Percentiles rank a stretch among this genome's conserved stretches.
Evolutionary conservation across 768 basidiomycete genomes (phyloP).

Genomic region (Boletales sp.): DNA sequence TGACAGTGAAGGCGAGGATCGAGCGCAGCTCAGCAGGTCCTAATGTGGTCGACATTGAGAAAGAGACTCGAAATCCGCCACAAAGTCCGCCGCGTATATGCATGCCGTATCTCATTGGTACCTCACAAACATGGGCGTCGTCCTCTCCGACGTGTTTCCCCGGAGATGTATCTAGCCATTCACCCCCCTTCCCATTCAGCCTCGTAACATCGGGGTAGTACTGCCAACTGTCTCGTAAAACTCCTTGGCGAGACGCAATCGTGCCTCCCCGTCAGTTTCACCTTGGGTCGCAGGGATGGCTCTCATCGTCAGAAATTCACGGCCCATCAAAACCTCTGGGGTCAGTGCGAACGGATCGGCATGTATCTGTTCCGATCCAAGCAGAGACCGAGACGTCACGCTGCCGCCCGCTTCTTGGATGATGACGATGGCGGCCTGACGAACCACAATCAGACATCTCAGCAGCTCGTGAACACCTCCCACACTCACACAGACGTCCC

Average conservation of each 20-base stretch:
- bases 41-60: constrained; percentile 28
- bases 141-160: too few relatives aligned
- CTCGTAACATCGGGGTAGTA: constrained; percentile 43
- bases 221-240: constrained; percentile 80
- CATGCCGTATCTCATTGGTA: too few relatives aligned
- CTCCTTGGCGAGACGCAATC: constrained; percentile 74
- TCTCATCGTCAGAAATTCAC: constrained; percentile 76
- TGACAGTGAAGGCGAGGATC: constrained; percentile 64
- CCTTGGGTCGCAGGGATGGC: constrained; percentile 55
- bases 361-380: constrained; percentile 30
- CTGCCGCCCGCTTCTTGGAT: constrained; percentile 84
- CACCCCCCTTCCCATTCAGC: background rate
- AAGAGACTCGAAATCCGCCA: background rate
- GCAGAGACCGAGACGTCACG: constrained; percentile 57
- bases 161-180: too few relatives aligned
- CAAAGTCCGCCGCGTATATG: too few relatives aligned
- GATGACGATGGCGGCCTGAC: constrained; percentile 79
- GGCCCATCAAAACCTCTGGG: constrained; percentile 66
- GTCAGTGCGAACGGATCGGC: constrained; percentile 54
- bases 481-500: constrained; percentile 74
- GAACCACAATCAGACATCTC: background rate
- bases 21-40: constrained; percentile 46
- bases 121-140: too few relatives aligned
- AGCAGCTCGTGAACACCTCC: background rate
- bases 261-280: constrained; percentile 65